phyloP scores from a whole-genome alignment of 2,329 filamentous ascomycete genomes.

The Ramularia endophylla region DNA sequence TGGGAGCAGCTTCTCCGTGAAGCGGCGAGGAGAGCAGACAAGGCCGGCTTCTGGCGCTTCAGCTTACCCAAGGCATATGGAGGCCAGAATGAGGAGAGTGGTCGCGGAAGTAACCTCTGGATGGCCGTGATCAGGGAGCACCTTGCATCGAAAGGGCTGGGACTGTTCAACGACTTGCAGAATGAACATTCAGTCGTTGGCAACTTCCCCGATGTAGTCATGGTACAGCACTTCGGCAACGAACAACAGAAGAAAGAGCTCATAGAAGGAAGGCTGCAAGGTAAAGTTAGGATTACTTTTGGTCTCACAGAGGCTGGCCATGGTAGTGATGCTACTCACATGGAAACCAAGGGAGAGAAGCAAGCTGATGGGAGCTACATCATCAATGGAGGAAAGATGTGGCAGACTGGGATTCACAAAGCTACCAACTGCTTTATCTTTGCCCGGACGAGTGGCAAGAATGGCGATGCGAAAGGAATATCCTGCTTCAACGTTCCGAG shows the following conservation, averaged over 20 bases:
- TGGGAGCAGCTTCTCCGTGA: slow-evolving; percentile 53
- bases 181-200: slow-evolving; percentile 58
- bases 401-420: slow-evolving; percentile 59
- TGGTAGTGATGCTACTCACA: slow-evolving; percentile 58
- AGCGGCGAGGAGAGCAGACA: slow-evolving; percentile 48
- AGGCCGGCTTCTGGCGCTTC: slow-evolving; percentile 56
- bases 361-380: slow-evolving; percentile 45
- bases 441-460: slow-evolving; percentile 50
- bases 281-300: slow-evolving; percentile 54
- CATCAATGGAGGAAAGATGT: slow-evolving; percentile 57
- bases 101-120: slow-evolving; percentile 51
- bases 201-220: slow-evolving; percentile 57
- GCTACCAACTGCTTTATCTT: slow-evolving; percentile 59
- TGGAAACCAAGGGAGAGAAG: slow-evolving; percentile 49
- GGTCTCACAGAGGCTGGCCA: slow-evolving; percentile 58
- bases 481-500: slow-evolving; percentile 56
- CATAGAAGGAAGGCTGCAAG: slow-evolving; percentile 48
- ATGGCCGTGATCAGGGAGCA: slow-evolving; percentile 59
- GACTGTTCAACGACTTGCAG: slow-evolving; percentile 59
- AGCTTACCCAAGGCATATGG: slow-evolving; percentile 52
- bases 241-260: slow-evolving; percentile 49
- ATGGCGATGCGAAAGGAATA: slow-evolving; percentile 51
- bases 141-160: slow-evolving; percentile 53
- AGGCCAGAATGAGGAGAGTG: slow-evolving; percentile 42
- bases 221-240: slow-evolving; percentile 57